These are phyloP conservation scores for Berkeleyomyces basicola DNA, from an alignment of 2,329 filamentous ascomycete species.

Conservation along the genomic window DNA sequence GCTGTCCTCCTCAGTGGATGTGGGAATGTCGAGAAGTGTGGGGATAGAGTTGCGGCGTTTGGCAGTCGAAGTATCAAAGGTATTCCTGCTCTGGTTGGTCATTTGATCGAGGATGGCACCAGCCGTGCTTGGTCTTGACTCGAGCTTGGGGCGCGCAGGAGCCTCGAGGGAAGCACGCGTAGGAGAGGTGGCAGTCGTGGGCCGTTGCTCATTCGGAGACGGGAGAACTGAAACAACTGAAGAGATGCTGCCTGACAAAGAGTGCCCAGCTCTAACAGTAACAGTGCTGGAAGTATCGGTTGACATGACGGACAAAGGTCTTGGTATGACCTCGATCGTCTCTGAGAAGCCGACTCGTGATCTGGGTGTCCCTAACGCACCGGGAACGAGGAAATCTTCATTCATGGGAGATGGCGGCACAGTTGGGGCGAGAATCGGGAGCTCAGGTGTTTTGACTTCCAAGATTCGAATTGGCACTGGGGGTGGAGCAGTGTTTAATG, in stretches of 20 bases:
- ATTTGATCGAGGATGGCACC: slow-evolving; percentile 47
- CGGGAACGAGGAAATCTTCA: background rate
- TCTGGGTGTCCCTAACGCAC: slow-evolving; percentile 24
- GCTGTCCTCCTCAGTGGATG: slow-evolving; percentile 17
- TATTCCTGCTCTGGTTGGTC: slow-evolving; percentile 11
- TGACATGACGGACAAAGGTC: slow-evolving; percentile 69
- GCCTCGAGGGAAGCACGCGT: background rate
- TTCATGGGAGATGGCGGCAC: background rate
- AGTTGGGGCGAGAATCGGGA: background rate
- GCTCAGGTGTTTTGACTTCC: background rate
- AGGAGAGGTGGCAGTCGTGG: slow-evolving; percentile 14
- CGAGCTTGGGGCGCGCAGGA: slow-evolving; percentile 16
- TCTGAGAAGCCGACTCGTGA: slow-evolving; percentile 71
- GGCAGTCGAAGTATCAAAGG: slow-evolving; percentile 20
- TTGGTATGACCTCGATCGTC: slow-evolving; percentile 64
- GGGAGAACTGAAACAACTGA: slow-evolving; percentile 44
- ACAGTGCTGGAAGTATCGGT: slow-evolving; percentile 68
- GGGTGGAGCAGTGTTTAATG: background rate
- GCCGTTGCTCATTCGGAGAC: slow-evolving; percentile 16
- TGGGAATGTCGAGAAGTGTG: slow-evolving; percentile 28
- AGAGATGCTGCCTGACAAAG: slow-evolving; percentile 62
- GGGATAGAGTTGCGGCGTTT: slow-evolving; percentile 45
- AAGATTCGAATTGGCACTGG: background rate
- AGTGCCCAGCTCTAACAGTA: slow-evolving; percentile 53
- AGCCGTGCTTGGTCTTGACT: slow-evolving; percentile 50